Evolutionary conservation across 139 green algal genomes (phyloP), one percentile per base, ranked within the genome.

Genomic region (Chara braunii): DNA sequence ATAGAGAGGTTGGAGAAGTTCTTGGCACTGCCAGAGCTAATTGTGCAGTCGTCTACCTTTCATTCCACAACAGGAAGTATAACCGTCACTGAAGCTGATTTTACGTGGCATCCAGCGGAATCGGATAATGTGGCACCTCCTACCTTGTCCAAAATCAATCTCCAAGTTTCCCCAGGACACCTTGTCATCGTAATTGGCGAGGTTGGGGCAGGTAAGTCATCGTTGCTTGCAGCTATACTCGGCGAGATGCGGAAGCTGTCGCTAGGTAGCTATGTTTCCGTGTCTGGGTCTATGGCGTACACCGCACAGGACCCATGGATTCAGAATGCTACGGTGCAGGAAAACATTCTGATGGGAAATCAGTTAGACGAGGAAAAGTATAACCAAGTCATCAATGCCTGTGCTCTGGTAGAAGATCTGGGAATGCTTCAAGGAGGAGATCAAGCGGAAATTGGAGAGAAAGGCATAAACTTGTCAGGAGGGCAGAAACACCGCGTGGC

Each of bases 381-480:
- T 29, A 18, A 78, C 54, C 37, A 35, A 3, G 40, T 42, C 2
- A 11, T 81, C 3, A 40, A 52, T 0, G 67, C 33, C 18, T 72
- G 61, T 50, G 75, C 72, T 30, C 57, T 84, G 31, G 22, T 26
- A 35, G 12, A 51, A 4, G 79, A 82, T 40, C 67, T 78, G 28
- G 33, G 37, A n/a, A 66, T 37, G 31, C 60, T 74, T 5, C 64
- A 37, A 42, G 5, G 28, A 2, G 81, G 85, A 1, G 84, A 91
- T 42, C 12, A 70, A 34, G 85, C 85, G 18, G 82, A 89, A 60
- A 72, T 92, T 24, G 86, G 86, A 54, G 79, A 81, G 77, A 80
- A 83, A 36, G 68, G 59, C 7, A 72, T 77, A 60, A 77, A 77
- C 60, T 51, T 77, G 29, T 74, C 61, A 14, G 70, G 70, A 4